Base-by-base conservation (phyloP, 352 stramenopile species). In the Phytophthora nicotianae region DNA sequence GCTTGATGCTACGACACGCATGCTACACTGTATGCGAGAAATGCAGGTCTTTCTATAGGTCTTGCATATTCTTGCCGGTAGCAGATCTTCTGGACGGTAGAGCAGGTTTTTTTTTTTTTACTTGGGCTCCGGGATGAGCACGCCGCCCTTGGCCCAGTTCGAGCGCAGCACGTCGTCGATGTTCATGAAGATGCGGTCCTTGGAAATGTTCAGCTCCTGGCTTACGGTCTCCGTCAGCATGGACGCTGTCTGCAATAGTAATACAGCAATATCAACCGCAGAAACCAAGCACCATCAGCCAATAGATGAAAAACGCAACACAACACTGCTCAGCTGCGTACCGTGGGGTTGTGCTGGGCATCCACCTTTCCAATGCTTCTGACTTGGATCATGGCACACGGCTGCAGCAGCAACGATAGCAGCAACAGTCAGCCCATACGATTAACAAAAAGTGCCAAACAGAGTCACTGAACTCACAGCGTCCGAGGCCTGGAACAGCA, bases 351-450 rank as follows among this genome's bases (percentile, higher is more conserved):
- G 45, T 72, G 62, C 58, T 82, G 50, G 11, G 70, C 55, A 33
- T 87, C 75, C 49, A 87, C 69, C 58, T 79, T 79, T 27, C 78
- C 78, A 17, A 87, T 85, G 68, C 74, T 88, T 24, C 58, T 62
- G 4, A 88, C 56, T 0, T 60, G 62, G 29, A 88, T 83, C 68
- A 88, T 83, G 21, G 79, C 79, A 42, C 79, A 88, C 14, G 76
- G 74, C 79, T 88, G 35, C 29, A 58, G 4, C 32, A 46, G 24
- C 21, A 67, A 45, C 41, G 41, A 32, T 26, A 21, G 26, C n/a
- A 60, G 8, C 3, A 56, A 13, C 33, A 35, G 16, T 13, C 17
- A 50, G n/a, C 43, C 1, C 29, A 16, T 27, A 4, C 20, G 14
- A 47, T 14, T 32, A 29, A 3, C 27, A 37, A 26, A 47, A 27